Evolutionary conservation across 2,329 filamentous ascomycete species (phyloP).

Genomic region (Alternaria infectoria): DNA sequence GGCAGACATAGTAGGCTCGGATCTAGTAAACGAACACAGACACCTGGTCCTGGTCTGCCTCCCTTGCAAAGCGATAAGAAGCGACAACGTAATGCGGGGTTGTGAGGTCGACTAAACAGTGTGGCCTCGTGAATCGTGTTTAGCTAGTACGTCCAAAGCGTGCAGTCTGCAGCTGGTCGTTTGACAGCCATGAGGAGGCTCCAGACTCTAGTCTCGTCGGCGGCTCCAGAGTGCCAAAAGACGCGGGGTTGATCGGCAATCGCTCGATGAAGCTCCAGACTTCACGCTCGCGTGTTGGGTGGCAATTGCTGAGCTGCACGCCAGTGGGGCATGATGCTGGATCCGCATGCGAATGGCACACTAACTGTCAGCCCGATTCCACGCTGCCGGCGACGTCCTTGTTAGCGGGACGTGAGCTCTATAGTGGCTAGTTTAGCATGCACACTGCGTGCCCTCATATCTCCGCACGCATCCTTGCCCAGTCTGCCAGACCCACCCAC

Average conservation of each 20-base stretch:
- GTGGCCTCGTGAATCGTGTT: neutral
- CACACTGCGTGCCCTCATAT: neutral
- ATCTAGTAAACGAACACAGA: constrained; percentile 18
- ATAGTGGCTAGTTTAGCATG: neutral
- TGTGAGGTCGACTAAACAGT: neutral
- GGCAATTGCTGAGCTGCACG: constrained; percentile 23
- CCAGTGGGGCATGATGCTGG: constrained; percentile 24
- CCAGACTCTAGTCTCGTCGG: constrained; percentile 7
- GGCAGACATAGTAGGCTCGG: constrained; percentile 5
- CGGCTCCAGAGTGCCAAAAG: constrained; percentile 17
- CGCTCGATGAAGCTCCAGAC: constrained; percentile 24
- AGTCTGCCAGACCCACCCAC: constrained; percentile 13
- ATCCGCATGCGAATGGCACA: constrained; percentile 30
- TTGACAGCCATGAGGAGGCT: constrained; percentile 4
- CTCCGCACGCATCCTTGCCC: constrained; percentile 3
- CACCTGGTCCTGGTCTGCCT: constrained; percentile 1
- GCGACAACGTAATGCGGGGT: constrained; percentile 4
- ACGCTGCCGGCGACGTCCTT: constrained; percentile 26
- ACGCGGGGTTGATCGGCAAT: constrained; percentile 29
- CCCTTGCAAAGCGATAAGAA: neutral
- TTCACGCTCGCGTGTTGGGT: constrained; percentile 16
- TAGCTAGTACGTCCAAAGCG: neutral
- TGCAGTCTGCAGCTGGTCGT: neutral
- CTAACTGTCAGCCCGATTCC: constrained; percentile 34
- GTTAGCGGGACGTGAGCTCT: neutral